Evolutionary conservation across 306 rosid genomes (phyloP), one percentile per base, ranked within the genome.

Genomic region (Cotoneaster glaucophyllus): DNA sequence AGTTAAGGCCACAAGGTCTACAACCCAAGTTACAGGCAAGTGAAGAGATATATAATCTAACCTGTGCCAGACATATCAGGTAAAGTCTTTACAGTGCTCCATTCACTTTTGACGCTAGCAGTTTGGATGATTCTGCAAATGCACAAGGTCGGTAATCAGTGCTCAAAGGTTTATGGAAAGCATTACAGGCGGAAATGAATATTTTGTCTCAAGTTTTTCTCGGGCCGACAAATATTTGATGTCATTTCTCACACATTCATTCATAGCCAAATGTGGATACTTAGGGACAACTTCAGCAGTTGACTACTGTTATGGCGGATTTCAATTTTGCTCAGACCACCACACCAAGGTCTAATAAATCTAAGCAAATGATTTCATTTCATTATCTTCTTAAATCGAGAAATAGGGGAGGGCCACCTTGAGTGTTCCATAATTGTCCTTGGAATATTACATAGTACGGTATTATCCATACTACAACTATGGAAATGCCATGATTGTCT

Each of bases 21-120:
- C 44, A 64, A 53, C 39, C 29, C 24, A 24, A 72, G 54, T 4
- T 28, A 52, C 50, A 37, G 25, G 29, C 14, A 43, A 6, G 41
- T n/a, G 37, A 28, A 6, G 11, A 45, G 9, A 61, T 24, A 14
- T 24, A 14, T 64, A 75, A 93, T 98, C 97, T 64, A 75, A 96
- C 99, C 97, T 89, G 99, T 96, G 84, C 99, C 98, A 25, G 99
- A 96, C 74, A 96, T 78, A 85, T 96, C 99, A 31, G 98, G 99
- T 69, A 96, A 78, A 19, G 98, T 93, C 84, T 93, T 93, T 85
- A 96, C 81, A 58, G 92, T 83, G 84, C 88, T 92, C 99, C 99
- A 96, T 83, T 96, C 99, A 58, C 90, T 87, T 81, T 96, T 96
- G 78, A 96, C 98, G 80, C 86, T 93, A 1, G 98, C 95, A 73